Conservation (phyloP, 1,284 basidiomycete species). For the Austroboletus novae-zelandiae region DNA sequence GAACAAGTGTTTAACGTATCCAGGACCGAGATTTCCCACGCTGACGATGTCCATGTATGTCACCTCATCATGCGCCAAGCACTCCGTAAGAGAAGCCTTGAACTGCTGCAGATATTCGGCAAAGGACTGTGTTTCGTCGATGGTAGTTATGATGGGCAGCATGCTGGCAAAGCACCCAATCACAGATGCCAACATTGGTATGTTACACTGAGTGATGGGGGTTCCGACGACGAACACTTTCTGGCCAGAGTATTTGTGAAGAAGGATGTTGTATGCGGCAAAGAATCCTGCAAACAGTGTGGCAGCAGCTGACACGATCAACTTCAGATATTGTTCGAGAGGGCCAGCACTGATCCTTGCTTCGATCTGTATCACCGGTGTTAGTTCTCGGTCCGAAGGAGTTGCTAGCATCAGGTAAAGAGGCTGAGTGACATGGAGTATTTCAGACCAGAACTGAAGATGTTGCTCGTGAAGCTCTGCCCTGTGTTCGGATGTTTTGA, state of each 20-base stretch:
- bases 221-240: constrained; percentile 23
- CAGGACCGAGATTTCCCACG: constrained; percentile 24
- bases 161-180: constrained; percentile 31
- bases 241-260: constrained; percentile 29
- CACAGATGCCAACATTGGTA: constrained; percentile 21
- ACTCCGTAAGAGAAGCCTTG: constrained; percentile 16
- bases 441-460: constrained; percentile 25
- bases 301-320: constrained; percentile 11
- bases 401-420: constrained; percentile 28
- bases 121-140: constrained; percentile 22
- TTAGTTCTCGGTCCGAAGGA: constrained; percentile 24
- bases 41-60: constrained; percentile 30
- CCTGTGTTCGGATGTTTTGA: constrained; percentile 26
- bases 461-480: constrained; percentile 20
- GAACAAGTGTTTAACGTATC: constrained; percentile 33
- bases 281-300: constrained; percentile 29
- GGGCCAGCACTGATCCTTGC: constrained; percentile 20
- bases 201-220: constrained; percentile 27
- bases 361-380: constrained; percentile 28
- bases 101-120: constrained; percentile 19
- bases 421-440: constrained; percentile 19
- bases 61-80: constrained; percentile 25
- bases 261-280: constrained; percentile 27
- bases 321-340: constrained; percentile 21
- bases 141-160: constrained; percentile 26